These are phyloP conservation scores for Neofusicoccum kwambonambiense DNA, from an alignment of 2,329 filamentous ascomycete genomes.

Conservation along the genomic window DNA sequence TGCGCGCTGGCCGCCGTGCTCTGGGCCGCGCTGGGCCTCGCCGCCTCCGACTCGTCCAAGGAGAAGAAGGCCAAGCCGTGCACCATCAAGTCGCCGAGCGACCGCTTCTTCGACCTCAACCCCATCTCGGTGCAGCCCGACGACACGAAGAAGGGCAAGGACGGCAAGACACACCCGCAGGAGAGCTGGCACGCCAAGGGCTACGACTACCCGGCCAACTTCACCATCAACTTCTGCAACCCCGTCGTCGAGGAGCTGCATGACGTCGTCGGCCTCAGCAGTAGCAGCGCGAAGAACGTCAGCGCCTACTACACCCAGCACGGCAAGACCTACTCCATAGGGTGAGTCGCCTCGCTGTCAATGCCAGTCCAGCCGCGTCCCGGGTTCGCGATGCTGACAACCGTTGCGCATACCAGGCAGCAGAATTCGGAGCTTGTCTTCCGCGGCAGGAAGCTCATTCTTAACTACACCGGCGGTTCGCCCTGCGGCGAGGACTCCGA, in stretches of 20 bases:
- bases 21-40: slow-evolving; percentile 34
- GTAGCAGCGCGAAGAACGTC: slow-evolving; percentile 66
- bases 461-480: slow-evolving; percentile 53
- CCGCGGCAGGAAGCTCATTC: slow-evolving; percentile 63
- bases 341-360: slow-evolving; percentile 51
- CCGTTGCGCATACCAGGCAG: slow-evolving; percentile 41
- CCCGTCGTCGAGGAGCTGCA: slow-evolving; percentile 67
- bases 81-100: slow-evolving; percentile 61
- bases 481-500: slow-evolving; percentile 41
- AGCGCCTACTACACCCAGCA: slow-evolving; percentile 72
- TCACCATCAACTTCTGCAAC: slow-evolving; percentile 79
- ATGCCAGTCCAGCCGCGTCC: background rate
- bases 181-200: slow-evolving; percentile 66
- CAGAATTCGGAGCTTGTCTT: slow-evolving; percentile 54
- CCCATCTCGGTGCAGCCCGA: slow-evolving; percentile 53
- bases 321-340: slow-evolving; percentile 70
- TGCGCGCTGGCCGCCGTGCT: slow-evolving; percentile 31
- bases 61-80: slow-evolving; percentile 54
- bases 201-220: slow-evolving; percentile 77
- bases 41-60: slow-evolving; percentile 42
- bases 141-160: slow-evolving; percentile 39
- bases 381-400: background rate
- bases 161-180: slow-evolving; percentile 54
- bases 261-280: slow-evolving; percentile 63
- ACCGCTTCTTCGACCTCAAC: slow-evolving; percentile 64